Conservation (phyloP, 345 rosid genomes). For the Populus tremula region DNA sequence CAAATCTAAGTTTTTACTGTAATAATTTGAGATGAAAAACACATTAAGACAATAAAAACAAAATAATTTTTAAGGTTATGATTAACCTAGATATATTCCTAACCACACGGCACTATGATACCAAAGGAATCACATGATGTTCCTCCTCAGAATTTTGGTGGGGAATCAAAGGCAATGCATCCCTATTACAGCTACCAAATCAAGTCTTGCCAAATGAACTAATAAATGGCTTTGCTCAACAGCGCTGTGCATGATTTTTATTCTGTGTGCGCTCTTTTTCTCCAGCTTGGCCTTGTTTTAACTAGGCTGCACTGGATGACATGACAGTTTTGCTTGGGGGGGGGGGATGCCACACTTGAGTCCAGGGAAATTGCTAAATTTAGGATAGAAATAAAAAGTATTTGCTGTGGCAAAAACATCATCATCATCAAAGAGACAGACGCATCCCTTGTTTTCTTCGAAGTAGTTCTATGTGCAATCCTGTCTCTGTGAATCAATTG, state of each 20-base stretch:
- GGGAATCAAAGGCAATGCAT: no score
- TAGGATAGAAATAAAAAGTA: conserved; percentile 48
- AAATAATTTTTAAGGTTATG: no score
- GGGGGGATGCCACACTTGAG: conserved; percentile 19
- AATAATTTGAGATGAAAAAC: no score
- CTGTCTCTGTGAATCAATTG: not conserved
- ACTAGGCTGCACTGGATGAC: not conserved
- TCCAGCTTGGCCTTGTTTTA: not conserved
- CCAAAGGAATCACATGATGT: no score
- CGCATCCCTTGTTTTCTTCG: conserved; percentile 18
- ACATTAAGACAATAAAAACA: no score
- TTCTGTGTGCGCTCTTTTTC: not conserved
- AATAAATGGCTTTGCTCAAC: no score
- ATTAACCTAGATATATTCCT: no score
- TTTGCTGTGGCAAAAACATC: not conserved
- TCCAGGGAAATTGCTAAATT: conserved; percentile 40
- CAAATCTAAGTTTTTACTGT: no score
- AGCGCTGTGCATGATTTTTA: not conserved
- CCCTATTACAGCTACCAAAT: no score
- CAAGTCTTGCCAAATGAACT: no score
- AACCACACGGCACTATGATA: no score
- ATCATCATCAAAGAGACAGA: conserved; percentile 20
- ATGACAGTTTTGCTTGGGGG: conserved; percentile 26
- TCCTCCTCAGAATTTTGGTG: no score
- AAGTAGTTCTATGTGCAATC: conserved; percentile 5